A percentile compares a stretch with the other conserved stretches of the same genome.
Evolutionary conservation across 2,329 filamentous ascomycete species (phyloP).

Genomic region (Colletotrichum eremochloae): DNA sequence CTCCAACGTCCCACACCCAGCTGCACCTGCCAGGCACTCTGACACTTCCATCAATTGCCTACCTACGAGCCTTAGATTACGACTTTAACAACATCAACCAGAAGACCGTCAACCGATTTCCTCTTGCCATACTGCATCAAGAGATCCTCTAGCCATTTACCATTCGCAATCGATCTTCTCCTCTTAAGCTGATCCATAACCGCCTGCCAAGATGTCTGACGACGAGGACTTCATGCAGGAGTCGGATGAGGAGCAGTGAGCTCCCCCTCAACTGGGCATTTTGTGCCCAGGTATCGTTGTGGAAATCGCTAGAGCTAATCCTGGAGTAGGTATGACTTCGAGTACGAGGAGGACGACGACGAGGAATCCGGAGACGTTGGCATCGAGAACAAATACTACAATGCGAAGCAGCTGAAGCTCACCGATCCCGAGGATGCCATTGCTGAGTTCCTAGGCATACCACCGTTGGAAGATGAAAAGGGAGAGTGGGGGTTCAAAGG

Average conservation of each 20-base stretch:
- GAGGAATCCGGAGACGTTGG: conserved; percentile 90
- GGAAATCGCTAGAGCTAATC: conserved; percentile 37
- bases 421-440: conserved; percentile 90
- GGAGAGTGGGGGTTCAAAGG: conserved; percentile 99
- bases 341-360: conserved; percentile 94
- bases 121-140: neutral
- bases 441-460: conserved; percentile 91
- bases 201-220: conserved; percentile 60
- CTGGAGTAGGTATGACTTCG: conserved; percentile 83
- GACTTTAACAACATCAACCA: conserved; percentile 3
- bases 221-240: conserved; percentile 65
- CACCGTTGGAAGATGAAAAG: conserved; percentile 87
- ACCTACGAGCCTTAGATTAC: neutral
- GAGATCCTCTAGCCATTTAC: too few species aligned
- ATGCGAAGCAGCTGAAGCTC: conserved; percentile 95
- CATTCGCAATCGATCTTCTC: neutral
- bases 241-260: conserved; percentile 61
- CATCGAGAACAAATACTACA: conserved; percentile 99
- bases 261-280: conserved; percentile 2
- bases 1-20: conserved; percentile 22
- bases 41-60: conserved; percentile 3
- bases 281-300: neutral
- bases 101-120: neutral
- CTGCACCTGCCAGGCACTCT: conserved; percentile 17
- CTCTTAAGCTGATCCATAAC: neutral